Percentiles rank a stretch among this genome's conserved stretches.
Evolutionary conservation across 257 asterid species (phyloP).

Genomic region (Salvia hispanica): DNA sequence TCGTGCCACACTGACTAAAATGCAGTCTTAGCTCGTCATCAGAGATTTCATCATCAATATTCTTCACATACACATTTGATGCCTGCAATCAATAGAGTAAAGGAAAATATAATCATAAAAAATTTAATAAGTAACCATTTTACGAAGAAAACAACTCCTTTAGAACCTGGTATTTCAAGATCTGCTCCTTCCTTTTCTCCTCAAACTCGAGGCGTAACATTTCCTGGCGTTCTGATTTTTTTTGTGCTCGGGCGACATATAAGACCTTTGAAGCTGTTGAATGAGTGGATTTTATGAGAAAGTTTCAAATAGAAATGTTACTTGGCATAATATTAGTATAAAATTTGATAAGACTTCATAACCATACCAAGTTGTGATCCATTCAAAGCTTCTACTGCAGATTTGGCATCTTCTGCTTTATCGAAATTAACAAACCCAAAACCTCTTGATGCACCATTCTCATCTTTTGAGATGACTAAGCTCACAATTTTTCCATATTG

Average conservation of each 20-base stretch:
- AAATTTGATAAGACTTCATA: constrained; percentile 22
- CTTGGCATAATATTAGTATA: constrained; percentile 1
- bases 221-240: constrained; percentile 77
- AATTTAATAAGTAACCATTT: constrained; percentile 12
- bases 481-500: constrained; percentile 58
- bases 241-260: constrained; percentile 85
- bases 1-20: constrained; percentile 72
- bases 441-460: constrained; percentile 66
- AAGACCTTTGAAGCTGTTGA: constrained; percentile 66
- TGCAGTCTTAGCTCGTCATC: constrained; percentile 66
- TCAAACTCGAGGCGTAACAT: constrained; percentile 65
- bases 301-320: constrained; percentile 4
- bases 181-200: constrained; percentile 69
- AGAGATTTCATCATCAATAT: constrained; percentile 64
- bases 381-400: constrained; percentile 59
- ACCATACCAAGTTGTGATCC: constrained; percentile 69
- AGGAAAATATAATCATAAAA: constrained; percentile 10
- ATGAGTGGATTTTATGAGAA: constrained; percentile 20
- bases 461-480: constrained; percentile 56
- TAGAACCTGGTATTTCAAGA: constrained; percentile 66
- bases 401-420: constrained; percentile 60
- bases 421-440: constrained; percentile 79
- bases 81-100: constrained; percentile 47
- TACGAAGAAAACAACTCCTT: constrained; percentile 16
- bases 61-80: constrained; percentile 82